A percentile compares a stretch with the other conserved stretches of the same genome.
Evolutionary conservation across 176 grass and related monocot genomes (phyloP).

Genomic region (Aegilops speltoides): DNA sequence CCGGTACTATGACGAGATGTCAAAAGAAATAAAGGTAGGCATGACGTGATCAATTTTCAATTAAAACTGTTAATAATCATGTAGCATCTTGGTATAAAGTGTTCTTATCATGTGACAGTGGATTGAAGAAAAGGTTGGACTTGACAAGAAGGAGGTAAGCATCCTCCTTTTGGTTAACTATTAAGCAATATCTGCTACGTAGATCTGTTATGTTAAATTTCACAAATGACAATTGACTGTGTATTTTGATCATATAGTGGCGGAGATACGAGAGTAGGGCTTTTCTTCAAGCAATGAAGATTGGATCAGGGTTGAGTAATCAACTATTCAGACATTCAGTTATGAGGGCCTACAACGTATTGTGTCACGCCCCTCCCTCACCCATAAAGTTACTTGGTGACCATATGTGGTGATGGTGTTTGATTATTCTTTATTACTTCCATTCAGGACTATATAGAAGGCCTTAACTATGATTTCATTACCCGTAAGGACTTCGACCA

Average conservation of each 20-base stretch:
- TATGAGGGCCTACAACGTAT: not conserved
- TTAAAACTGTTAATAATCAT: not conserved
- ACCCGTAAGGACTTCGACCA: not conserved
- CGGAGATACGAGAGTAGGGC: not conserved
- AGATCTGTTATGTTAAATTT: not conserved
- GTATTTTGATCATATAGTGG: not conserved
- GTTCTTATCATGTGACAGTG: conserved; percentile 16
- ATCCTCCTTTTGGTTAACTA: not conserved
- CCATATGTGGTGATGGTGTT: not conserved
- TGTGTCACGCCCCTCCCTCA: not conserved
- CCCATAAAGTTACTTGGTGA: not conserved
- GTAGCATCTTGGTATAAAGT: not conserved
- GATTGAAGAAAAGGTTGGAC: not conserved
- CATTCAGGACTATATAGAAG: no score
- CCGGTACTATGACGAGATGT: not conserved
- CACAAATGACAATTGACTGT: not conserved
- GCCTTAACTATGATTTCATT: not conserved
- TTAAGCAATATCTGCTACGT: not conserved
- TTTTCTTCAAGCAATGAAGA: conserved; percentile 13
- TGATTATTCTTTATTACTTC: not conserved
- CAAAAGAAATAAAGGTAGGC: conserved; percentile 27
- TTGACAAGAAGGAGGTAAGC: not conserved
- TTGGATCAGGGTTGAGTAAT: not conserved
- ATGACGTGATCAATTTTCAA: not conserved
- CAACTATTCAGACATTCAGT: not conserved